Base-by-base conservation (phyloP, 345 rosid genomes). In the Mangifera indica region DNA sequence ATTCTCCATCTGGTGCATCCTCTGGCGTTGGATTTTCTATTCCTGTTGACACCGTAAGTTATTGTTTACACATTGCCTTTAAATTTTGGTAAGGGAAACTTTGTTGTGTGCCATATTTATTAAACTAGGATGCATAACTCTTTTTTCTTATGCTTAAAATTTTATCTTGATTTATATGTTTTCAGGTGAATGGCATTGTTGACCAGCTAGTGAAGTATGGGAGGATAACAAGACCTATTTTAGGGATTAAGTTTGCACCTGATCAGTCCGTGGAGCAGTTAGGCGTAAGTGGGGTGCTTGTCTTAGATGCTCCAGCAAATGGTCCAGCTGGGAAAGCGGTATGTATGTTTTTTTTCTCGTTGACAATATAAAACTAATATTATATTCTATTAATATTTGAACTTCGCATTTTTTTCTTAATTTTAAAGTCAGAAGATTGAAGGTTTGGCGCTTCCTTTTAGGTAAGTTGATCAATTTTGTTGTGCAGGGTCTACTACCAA, bases 321-420 rank as follows among this genome's bases (percentile, higher is more conserved):
- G 98, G 98, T 68, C 98, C 98, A 45, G 97, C 98, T 8, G 97
- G 98, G 18, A 94, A 92, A 85, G 98, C 98, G 65, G 97, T 94
- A 90, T 75, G 86, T 62, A 44, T 53, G 42, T 59, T 21, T 54
- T 3, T 56, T 78, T 76, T 22, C 52, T n/a, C n/a, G n/a, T 25
- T 42, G 46, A 25, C 15, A 63, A 32, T 21, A 56, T 34, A 58
- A 71, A 26, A 7, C 13, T 46, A 26, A 44, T 12, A 6, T 68
- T 70, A 55, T 34, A 6, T 21, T 25, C 29, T 9, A 48, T 57
- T 42, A 45, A 57, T 70, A 4, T n/a, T 18, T 3, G n/a, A 10
- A 21, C 67, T 60, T 60, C 18, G 49, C 49, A 49, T 10, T 4
- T 72, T 18, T 52, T 18, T 6, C 7, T 2, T 37, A 15, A 51